phyloP scores from a whole-genome alignment of 257 asterid genomes.

The Ligustrum vulgare region DNA sequence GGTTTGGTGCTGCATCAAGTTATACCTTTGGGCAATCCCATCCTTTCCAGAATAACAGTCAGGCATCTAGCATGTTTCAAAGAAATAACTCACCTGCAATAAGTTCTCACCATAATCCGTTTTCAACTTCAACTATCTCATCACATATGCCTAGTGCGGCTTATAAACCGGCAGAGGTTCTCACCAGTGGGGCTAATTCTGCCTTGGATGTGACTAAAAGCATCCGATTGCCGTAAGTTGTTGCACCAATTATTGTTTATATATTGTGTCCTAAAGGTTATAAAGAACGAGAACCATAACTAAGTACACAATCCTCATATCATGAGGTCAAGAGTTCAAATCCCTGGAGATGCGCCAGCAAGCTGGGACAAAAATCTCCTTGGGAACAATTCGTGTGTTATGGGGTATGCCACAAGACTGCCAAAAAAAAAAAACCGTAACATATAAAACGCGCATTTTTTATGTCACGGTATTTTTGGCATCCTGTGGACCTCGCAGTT shows the following conservation, averaged over 20 bases:
- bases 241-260: neutral
- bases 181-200: conserved; percentile 21
- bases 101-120: conserved; percentile 41
- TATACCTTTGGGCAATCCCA: conserved; percentile 63
- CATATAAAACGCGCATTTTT: too few relatives aligned
- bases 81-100: conserved; percentile 35
- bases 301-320: too few relatives aligned
- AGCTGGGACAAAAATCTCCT: too few relatives aligned
- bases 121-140: conserved; percentile 40
- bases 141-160: conserved; percentile 39
- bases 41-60: conserved; percentile 47
- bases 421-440: too few relatives aligned
- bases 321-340: too few relatives aligned
- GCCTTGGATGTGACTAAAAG: conserved; percentile 24
- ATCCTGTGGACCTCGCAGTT: too few relatives aligned
- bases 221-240: conserved; percentile 48
- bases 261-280: neutral
- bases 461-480: too few relatives aligned
- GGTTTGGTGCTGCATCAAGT: conserved; percentile 58
- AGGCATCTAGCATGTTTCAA: conserved; percentile 43
- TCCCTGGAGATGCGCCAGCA: too few relatives aligned
- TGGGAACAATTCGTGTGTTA: too few relatives aligned
- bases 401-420: too few relatives aligned
- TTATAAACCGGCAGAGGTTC: conserved; percentile 16
- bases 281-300: neutral